Evolutionary conservation across 306 rosid genomes (phyloP).

Genomic region (Fagus crenata): DNA sequence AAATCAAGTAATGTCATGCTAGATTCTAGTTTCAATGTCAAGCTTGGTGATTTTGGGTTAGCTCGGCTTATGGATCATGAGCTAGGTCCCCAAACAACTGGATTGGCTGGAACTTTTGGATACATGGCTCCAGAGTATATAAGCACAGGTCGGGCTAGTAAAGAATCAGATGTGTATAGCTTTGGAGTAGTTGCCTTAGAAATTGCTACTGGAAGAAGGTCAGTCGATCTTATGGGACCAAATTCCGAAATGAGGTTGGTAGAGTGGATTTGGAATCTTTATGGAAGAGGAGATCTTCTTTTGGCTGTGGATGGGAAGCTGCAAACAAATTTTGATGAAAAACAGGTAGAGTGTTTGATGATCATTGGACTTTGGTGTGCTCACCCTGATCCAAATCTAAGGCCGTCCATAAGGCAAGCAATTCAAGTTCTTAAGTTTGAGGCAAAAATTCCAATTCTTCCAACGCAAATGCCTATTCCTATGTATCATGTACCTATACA

Average conservation of each 20-base stretch:
- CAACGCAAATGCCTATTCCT: too few relatives aligned
- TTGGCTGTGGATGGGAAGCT: background rate
- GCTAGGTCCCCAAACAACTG: constrained; percentile 2
- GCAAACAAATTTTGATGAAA: too few relatives aligned
- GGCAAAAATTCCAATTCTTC: too few relatives aligned
- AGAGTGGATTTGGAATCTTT: constrained; percentile 11
- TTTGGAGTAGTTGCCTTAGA: background rate
- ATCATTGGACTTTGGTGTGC: too few relatives aligned
- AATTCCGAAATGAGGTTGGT: background rate
- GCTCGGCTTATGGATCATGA: constrained; percentile 14
- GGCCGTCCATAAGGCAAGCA: too few relatives aligned
- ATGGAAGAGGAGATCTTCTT: constrained; percentile 3
- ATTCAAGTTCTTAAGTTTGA: too few relatives aligned
- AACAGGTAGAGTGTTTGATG: too few relatives aligned
- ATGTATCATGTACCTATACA: too few relatives aligned
- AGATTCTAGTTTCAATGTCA: constrained; percentile 1
- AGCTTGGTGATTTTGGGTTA: constrained; percentile 10
- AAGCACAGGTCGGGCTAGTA: background rate
- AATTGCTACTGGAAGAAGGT: background rate
- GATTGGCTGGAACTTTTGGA: constrained; percentile 10
- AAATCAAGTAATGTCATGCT: constrained; percentile 11
- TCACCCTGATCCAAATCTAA: too few relatives aligned
- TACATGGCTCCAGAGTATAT: constrained; percentile 18
- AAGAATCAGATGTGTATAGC: background rate
- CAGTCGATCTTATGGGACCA: background rate